Percentiles rank a stretch among this genome's conserved stretches.
Evolutionary conservation across 106 monocot genomes (phyloP).

Genomic region (Platanthera guangdongensis): DNA sequence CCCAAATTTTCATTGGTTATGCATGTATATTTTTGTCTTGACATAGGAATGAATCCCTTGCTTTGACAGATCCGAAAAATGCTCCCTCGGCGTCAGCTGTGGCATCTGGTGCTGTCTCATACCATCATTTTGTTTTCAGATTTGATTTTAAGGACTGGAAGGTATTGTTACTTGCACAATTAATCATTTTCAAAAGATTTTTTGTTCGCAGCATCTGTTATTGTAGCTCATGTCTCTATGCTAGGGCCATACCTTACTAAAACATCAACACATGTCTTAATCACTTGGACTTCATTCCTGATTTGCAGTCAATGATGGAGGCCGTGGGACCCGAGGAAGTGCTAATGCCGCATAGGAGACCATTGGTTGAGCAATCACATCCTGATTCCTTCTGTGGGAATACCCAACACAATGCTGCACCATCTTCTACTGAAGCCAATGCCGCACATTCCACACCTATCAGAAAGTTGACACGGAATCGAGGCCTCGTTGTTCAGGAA

Average conservation of each 20-base stretch:
- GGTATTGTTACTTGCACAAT: slow-evolving; percentile 29
- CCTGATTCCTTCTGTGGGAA: no score
- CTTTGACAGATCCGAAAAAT: slow-evolving; percentile 57
- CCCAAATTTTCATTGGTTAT: neutral
- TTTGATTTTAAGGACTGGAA: slow-evolving; percentile 91
- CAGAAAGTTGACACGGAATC: slow-evolving; percentile 32
- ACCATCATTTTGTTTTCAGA: slow-evolving; percentile 86
- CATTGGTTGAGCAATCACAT: no score
- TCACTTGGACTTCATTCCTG: neutral
- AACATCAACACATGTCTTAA: neutral
- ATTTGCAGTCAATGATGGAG: neutral
- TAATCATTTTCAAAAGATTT: neutral
- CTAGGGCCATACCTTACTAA: neutral
- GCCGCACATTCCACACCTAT: no score
- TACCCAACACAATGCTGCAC: neutral
- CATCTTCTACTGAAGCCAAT: no score
- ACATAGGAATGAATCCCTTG: neutral
- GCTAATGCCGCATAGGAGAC: no score
- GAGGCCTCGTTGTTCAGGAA: neutral
- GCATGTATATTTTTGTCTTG: neutral
- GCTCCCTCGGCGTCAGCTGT: slow-evolving; percentile 66
- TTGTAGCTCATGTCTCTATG: neutral
- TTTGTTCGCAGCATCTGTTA: neutral
- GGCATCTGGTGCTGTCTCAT: slow-evolving; percentile 60
- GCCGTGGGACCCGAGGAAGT: neutral